Percentiles rank a stretch among this genome's conserved stretches.
phyloP scores from a whole-genome alignment of 208 protist genomes.

The Leishmania aethiopica region DNA sequence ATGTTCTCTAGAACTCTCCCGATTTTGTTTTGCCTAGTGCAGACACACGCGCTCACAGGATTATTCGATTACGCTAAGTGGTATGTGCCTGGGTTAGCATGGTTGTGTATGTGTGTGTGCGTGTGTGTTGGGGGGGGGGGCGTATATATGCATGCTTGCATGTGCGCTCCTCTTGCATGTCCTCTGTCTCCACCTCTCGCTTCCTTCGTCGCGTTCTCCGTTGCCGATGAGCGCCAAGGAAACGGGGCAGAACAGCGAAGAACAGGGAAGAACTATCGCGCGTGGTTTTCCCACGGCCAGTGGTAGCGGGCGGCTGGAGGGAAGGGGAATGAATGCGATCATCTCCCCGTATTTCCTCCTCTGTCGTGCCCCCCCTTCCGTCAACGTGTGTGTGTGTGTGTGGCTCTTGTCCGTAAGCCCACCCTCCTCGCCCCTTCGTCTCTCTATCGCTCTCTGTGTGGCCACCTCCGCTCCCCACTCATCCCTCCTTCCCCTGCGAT shows the following conservation, averaged over 20 bases:
- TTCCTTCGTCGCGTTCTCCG: not conserved
- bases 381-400: not conserved
- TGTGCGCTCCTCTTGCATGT: not conserved
- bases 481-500: not conserved
- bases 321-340: not conserved
- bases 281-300: not conserved
- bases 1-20: not conserved
- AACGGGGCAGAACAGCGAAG: not conserved
- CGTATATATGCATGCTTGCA: not conserved
- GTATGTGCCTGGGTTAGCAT: not conserved
- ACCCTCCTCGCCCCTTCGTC: not conserved
- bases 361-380: not conserved
- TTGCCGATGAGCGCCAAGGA: not conserved
- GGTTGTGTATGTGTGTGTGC: not conserved
- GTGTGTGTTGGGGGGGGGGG: not conserved
- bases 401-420: not conserved
- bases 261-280: not conserved
- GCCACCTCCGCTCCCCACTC: not conserved
- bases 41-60: not conserved
- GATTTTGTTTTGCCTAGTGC: not conserved
- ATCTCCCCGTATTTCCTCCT: not conserved
- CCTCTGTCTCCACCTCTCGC: not conserved
- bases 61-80: not conserved
- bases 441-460: not conserved
- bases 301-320: not conserved